Conservation (phyloP, 1,139 yeast genomes). For the Kurtzmaniella quercitrusa region DNA sequence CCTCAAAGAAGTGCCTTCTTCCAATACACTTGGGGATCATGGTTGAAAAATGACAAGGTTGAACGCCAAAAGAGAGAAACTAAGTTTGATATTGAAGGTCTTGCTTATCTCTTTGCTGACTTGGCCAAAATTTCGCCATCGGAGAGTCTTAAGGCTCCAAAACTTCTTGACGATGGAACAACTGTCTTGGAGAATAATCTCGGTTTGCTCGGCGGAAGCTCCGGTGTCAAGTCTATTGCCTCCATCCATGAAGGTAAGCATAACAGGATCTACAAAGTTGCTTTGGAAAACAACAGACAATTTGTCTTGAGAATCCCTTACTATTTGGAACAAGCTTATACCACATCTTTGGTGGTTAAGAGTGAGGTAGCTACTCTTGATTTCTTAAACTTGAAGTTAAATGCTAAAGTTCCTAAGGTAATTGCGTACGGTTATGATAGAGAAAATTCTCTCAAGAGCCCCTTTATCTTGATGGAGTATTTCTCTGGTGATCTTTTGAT, state of each 20-base stretch:
- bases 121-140: constrained; percentile 27
- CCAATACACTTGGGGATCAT: constrained; percentile 91
- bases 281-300: constrained; percentile 56
- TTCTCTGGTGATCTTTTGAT: constrained; percentile 77
- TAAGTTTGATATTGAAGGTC: constrained; percentile 77
- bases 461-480: constrained; percentile 77
- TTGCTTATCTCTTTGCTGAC: constrained; percentile 46
- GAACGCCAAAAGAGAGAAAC: constrained; percentile 78
- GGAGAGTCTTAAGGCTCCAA: constrained; percentile 31
- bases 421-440: constrained; percentile 65
- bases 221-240: constrained; percentile 62
- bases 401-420: constrained; percentile 65
- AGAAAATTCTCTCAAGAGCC: constrained; percentile 61
- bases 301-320: constrained; percentile 85
- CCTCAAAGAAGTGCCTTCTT: constrained; percentile 74
- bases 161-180: constrained; percentile 37
- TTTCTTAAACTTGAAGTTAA: constrained; percentile 56
- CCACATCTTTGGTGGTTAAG: constrained; percentile 64
- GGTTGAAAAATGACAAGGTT: constrained; percentile 74
- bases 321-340: constrained; percentile 58
- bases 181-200: constrained; percentile 45
- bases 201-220: constrained; percentile 34
- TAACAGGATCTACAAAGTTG: constrained; percentile 75
- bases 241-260: constrained; percentile 93
- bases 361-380: constrained; percentile 95